A percentile compares a stretch with the other conserved stretches of the same genome.
phyloP scores from a whole-genome alignment of 202 grass and related monocot genomes.

The Panicum hallii region DNA sequence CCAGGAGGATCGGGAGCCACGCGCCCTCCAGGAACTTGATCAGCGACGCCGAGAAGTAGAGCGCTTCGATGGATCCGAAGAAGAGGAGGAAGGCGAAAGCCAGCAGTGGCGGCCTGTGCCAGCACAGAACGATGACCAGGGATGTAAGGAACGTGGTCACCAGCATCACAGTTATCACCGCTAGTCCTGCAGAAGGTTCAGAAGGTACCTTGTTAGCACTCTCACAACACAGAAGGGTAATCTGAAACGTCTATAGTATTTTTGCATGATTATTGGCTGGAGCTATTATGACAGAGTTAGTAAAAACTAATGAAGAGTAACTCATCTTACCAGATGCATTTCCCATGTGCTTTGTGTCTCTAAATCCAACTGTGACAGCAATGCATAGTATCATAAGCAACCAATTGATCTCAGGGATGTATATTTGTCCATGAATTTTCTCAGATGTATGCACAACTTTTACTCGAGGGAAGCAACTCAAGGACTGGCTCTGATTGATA shows the following conservation, averaged over 20 bases:
- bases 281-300: not conserved
- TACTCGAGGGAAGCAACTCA: constrained; percentile 91
- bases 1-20: constrained; percentile 81
- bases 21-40: constrained; percentile 96
- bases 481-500: constrained; percentile 89
- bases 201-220: not conserved
- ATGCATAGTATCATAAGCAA: constrained; percentile 93
- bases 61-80: constrained; percentile 76
- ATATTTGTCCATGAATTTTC: constrained; percentile 92
- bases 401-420: constrained; percentile 97
- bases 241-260: not conserved
- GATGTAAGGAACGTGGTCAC: constrained; percentile 90
- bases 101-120: constrained; percentile 67
- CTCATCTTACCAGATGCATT: constrained; percentile 79
- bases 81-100: constrained; percentile 76
- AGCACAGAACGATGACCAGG: constrained; percentile 84
- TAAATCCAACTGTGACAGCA: constrained; percentile 87
- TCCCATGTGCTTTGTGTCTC: constrained; percentile 89
- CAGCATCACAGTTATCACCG: constrained; percentile 94
- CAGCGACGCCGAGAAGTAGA: constrained; percentile 91
- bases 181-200: constrained; percentile 62
- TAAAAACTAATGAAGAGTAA: not conserved
- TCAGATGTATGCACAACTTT: constrained; percentile 90
- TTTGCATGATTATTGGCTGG: not conserved
- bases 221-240: not conserved